These are phyloP conservation scores for Nakazawaea wickerhamii DNA, from an alignment of 805 yeast genomes.

Conservation along the genomic window DNA sequence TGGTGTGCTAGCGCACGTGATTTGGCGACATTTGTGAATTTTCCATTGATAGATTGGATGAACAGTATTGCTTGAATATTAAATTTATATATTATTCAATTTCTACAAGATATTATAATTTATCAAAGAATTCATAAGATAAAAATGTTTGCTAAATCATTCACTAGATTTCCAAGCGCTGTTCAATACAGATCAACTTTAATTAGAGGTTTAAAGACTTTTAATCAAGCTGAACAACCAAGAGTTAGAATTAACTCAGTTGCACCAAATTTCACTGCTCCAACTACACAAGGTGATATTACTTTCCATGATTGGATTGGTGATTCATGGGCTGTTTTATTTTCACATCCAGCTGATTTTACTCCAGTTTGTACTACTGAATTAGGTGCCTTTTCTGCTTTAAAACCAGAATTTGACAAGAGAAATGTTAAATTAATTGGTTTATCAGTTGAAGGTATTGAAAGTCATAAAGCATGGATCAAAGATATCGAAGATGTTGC, in stretches of 20 bases:
- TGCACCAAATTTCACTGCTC: slow-evolving; percentile 87
- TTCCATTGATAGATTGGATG: no score
- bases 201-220: slow-evolving; percentile 21
- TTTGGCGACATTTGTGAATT: slow-evolving; percentile 9
- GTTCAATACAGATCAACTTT: slow-evolving; percentile 21
- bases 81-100: no score
- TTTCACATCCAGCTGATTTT: slow-evolving; percentile 95
- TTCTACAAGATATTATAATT: no score
- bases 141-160: slow-evolving; percentile 17
- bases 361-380: slow-evolving; percentile 97
- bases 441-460: slow-evolving; percentile 78
- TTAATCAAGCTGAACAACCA: slow-evolving; percentile 38
- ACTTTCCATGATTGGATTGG: slow-evolving; percentile 86
- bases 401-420: slow-evolving; percentile 82
- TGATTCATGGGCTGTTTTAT: slow-evolving; percentile 80
- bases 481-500: slow-evolving; percentile 86
- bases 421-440: slow-evolving; percentile 88
- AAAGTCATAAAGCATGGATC: slow-evolving; percentile 80
- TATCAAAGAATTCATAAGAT: slow-evolving; percentile 17
- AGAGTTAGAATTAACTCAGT: slow-evolving; percentile 52
- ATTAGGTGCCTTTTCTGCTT: slow-evolving; percentile 86
- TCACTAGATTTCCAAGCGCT: slow-evolving; percentile 18
- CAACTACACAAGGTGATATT: slow-evolving; percentile 76
- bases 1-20: slow-evolving; percentile 7
- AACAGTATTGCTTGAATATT: no score